Evolutionary conservation across 805 yeast species (phyloP).

Genomic region (Barnettozyma sp.): DNA sequence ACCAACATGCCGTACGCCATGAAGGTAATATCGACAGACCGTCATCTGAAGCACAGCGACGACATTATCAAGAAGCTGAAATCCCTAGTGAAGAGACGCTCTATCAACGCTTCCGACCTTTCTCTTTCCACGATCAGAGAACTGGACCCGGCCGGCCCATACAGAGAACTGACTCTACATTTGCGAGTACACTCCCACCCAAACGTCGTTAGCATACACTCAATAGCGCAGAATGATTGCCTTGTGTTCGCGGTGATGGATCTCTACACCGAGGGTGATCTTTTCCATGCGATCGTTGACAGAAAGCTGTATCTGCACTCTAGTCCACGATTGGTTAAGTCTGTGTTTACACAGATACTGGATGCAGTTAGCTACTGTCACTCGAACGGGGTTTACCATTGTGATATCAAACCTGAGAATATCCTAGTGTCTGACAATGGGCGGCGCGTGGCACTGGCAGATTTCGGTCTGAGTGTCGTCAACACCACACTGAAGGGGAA

Average conservation of each 20-base stretch:
- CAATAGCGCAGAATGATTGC: conserved; percentile 54
- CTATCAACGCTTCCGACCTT: neutral
- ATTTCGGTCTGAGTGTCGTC: conserved; percentile 82
- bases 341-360: conserved; percentile 66
- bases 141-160: conserved; percentile 23
- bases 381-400: conserved; percentile 75
- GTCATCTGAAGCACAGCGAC: conserved; percentile 17
- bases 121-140: conserved; percentile 8
- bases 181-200: conserved; percentile 70
- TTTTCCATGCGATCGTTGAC: conserved; percentile 81
- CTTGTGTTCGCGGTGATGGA: conserved; percentile 76
- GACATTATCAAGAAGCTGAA: conserved; percentile 16
- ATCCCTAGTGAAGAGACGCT: conserved; percentile 15
- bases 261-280: conserved; percentile 77
- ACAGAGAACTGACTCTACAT: conserved; percentile 67
- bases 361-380: conserved; percentile 83
- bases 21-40: conserved; percentile 45
- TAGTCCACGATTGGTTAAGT: conserved; percentile 44
- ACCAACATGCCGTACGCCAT: conserved; percentile 56
- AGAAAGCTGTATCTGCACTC: conserved; percentile 46
- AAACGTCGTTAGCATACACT: conserved; percentile 68
- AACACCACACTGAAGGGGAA: conserved; percentile 52
- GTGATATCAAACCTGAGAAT: conserved; percentile 95
- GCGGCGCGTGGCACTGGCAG: conserved; percentile 58
- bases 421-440: conserved; percentile 60